Conservation (phyloP, 768 basidiomycete species). For the Auricularia sp. region DNA sequence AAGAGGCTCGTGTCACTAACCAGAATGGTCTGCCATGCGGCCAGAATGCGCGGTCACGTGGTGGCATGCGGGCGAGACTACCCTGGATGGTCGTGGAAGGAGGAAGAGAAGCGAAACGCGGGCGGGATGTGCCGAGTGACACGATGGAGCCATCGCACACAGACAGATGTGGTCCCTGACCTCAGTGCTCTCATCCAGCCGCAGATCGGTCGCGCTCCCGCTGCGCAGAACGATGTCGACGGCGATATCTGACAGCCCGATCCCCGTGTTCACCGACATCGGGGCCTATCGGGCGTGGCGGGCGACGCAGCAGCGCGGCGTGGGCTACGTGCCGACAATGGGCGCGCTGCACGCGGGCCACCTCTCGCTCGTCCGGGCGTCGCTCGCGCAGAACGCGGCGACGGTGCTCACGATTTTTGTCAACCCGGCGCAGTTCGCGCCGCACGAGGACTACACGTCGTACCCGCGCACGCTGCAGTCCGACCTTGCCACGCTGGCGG, state of each 20-base stretch:
- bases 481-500: conserved; percentile 57
- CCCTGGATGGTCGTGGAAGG: too few relatives aligned
- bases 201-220: neutral
- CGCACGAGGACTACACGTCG: conserved; percentile 81
- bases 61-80: too few relatives aligned
- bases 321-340: conserved; percentile 98
- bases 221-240: neutral
- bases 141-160: too few relatives aligned
- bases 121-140: too few relatives aligned
- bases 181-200: neutral
- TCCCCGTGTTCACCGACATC: conserved; percentile 50
- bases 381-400: conserved; percentile 66
- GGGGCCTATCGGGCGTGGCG: conserved; percentile 67
- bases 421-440: conserved; percentile 96
- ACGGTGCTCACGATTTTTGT: conserved; percentile 96
- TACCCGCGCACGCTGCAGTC: conserved; percentile 81
- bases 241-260: conserved; percentile 10
- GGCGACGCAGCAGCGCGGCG: conserved; percentile 44
- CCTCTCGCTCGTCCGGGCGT: conserved; percentile 72
- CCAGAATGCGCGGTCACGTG: too few relatives aligned
- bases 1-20: too few relatives aligned
- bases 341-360: conserved; percentile 94
- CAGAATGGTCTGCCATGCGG: too few relatives aligned
- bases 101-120: too few relatives aligned
- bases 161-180: neutral